These are phyloP conservation scores for Cyphellophora attinorum DNA, from an alignment of 2,329 filamentous ascomycete genomes.

Conservation along the genomic window DNA sequence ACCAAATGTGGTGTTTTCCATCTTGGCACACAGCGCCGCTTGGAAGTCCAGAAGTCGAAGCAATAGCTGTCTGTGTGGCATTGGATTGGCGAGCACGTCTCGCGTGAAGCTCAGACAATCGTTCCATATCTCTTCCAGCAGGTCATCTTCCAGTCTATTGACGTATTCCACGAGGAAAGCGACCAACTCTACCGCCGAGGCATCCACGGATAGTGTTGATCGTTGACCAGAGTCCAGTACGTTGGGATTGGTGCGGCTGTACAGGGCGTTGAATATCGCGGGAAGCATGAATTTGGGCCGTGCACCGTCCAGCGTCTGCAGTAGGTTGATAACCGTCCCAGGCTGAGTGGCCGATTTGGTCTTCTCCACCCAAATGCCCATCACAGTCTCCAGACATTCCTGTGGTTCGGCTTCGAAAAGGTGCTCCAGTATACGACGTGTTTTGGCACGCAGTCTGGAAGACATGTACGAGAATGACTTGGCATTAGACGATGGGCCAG, in stretches of 20 bases:
- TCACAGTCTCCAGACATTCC: conserved; percentile 85
- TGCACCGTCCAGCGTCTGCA: conserved; percentile 85
- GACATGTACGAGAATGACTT: conserved; percentile 89
- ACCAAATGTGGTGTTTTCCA: conserved; percentile 95
- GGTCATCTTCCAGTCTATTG: conserved; percentile 83
- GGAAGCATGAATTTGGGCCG: conserved; percentile 86
- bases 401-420: conserved; percentile 85
- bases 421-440: conserved; percentile 79
- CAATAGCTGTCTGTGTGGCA: conserved; percentile 85
- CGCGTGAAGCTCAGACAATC: conserved; percentile 87
- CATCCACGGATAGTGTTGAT: conserved; percentile 77
- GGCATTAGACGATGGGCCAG: conserved; percentile 55
- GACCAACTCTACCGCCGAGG: conserved; percentile 75
- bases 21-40: conserved; percentile 82
- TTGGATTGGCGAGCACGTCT: conserved; percentile 84
- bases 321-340: conserved; percentile 60
- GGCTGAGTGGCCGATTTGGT: conserved; percentile 43
- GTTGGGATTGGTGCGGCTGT: conserved; percentile 79
- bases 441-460: conserved; percentile 79
- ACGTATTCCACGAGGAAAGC: conserved; percentile 87
- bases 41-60: conserved; percentile 81
- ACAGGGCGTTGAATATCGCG: conserved; percentile 90
- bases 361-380: conserved; percentile 65
- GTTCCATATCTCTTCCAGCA: conserved; percentile 95
- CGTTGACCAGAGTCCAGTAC: conserved; percentile 71